These are phyloP conservation scores for Ceriops zippeliana DNA, from an alignment of 345 rosid species.

Conservation along the genomic window DNA sequence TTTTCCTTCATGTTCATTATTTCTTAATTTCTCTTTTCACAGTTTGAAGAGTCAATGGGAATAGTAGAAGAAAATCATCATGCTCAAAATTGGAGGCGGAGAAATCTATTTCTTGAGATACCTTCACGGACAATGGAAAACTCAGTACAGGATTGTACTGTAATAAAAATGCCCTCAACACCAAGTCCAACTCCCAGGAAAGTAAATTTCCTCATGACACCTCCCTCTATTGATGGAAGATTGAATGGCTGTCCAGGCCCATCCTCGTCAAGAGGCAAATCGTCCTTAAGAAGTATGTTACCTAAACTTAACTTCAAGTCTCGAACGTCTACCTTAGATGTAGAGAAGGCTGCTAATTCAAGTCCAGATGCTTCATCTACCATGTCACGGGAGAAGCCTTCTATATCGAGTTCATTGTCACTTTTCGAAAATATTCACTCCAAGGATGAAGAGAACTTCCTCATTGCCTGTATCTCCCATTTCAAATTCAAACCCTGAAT, in stretches of 20 bases:
- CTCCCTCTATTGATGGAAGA: constrained; percentile 45
- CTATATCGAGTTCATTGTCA: constrained; percentile 72
- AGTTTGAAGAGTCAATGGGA: constrained; percentile 48
- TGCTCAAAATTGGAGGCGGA: constrained; percentile 53
- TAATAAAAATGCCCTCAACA: constrained; percentile 64
- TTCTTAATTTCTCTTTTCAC: constrained; percentile 17
- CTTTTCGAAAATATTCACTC: constrained; percentile 75
- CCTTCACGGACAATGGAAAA: constrained; percentile 54
- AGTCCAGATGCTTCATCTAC: constrained; percentile 36
- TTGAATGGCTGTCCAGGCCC: constrained; percentile 44
- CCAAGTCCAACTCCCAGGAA: constrained; percentile 78
- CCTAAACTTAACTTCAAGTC: constrained; percentile 61
- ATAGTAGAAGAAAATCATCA: constrained; percentile 44
- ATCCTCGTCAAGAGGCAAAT: constrained; percentile 47
- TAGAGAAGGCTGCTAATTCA: constrained; percentile 48
- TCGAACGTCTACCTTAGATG: constrained; percentile 44
- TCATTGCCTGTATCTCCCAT: constrained; percentile 69
- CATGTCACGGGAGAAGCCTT: constrained; percentile 50
- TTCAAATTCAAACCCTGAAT: constrained; percentile 40
- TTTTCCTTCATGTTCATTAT: constrained; percentile 13
- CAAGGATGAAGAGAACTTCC: constrained; percentile 72
- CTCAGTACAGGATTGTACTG: constrained; percentile 43
- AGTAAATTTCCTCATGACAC: constrained; percentile 71
- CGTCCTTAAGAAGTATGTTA: constrained; percentile 60
- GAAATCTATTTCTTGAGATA: constrained; percentile 70